Base-by-base conservation (phyloP, 2,329 filamentous ascomycete species). In the Sphaerulina musiva region DNA sequence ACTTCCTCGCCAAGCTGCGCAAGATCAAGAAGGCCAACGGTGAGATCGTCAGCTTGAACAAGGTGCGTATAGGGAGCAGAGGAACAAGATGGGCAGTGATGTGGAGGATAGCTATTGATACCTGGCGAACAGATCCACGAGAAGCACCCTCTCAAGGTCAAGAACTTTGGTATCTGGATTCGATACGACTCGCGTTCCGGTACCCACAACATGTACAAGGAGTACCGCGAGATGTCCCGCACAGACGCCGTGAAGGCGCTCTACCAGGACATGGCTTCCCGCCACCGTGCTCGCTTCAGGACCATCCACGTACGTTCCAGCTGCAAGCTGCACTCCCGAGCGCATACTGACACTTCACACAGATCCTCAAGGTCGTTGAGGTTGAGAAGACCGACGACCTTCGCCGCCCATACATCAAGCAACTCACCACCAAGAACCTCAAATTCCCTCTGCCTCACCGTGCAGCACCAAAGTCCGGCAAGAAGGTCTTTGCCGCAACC, bases 141-240 rank as follows among this genome's bases (percentile, higher is more conserved):
- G 90, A 97, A 97, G 87, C 90, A 89, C 78, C 93, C 93, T 72
- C 82, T 91, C 74, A 96, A 95, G 84, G 91, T 98, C 84, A 98
- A 98, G 90, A 98, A 96, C 88, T 97, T 98, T 76, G 93, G 93
- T 77, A 86, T 98, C 85, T 98, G 95, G 95, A 86, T 98, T 80
- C 91, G 95, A 76, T 98, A 98, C 82, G 92, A 98, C 81, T 98
- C 95, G 62, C 92, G 93, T 78, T 97, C 93, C 71, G 93, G 93
- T 71, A 98, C 93, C 72, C 93, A 98, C 90, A 98, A 98, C 87
- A 98, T 98, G 93, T 98, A 98, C 89, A 97, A 97, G 86, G 93
- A 98, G 86, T 97, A 96, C 87, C 89, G 93, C 76, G 93, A 97
- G 84, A 88, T 97, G 84, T 92, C 88, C 75, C 84, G 93, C 78